Evolutionary conservation across 23 red algal species (phyloP).

Genomic region (Cyanidiococcus yangmingshanensis): DNA sequence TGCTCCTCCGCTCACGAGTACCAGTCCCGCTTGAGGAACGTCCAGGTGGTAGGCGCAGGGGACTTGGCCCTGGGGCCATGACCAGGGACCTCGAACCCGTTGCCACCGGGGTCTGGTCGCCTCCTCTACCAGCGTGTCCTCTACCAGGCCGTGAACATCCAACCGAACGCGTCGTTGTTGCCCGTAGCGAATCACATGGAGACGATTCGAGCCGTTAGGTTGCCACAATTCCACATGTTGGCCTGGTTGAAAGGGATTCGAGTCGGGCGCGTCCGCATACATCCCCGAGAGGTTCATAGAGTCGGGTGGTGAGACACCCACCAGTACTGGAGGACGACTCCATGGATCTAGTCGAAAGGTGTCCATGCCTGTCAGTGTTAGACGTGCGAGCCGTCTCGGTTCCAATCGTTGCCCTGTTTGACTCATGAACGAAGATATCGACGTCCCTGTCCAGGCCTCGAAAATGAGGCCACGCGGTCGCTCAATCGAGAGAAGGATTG

Average conservation of each 20-base stretch:
- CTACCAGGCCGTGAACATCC: too few relatives aligned
- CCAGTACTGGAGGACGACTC: neutral
- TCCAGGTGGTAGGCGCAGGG: neutral
- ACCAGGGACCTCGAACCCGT: too few relatives aligned
- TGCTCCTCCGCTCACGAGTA: neutral
- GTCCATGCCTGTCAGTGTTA: neutral
- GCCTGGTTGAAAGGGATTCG: neutral
- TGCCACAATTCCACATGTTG: slow-evolving; percentile 15
- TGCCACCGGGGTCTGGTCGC: too few relatives aligned
- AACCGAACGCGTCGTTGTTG: too few relatives aligned
- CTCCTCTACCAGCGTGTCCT: too few relatives aligned
- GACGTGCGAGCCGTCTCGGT: neutral
- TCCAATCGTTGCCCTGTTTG: neutral
- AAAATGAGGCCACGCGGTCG: neutral
- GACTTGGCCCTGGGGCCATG: neutral
- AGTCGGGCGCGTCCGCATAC: neutral
- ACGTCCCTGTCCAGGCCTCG: neutral
- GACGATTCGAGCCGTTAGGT: neutral
- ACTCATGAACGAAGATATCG: neutral
- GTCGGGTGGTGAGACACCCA: neutral
- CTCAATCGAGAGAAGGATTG: neutral
- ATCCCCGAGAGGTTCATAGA: neutral
- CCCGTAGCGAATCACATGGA: neutral
- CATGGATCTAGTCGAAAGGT: neutral
- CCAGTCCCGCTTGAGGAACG: neutral